Conservation (phyloP, 768 basidiomycete species). For the Hemileccinum rubropunctum region DNA sequence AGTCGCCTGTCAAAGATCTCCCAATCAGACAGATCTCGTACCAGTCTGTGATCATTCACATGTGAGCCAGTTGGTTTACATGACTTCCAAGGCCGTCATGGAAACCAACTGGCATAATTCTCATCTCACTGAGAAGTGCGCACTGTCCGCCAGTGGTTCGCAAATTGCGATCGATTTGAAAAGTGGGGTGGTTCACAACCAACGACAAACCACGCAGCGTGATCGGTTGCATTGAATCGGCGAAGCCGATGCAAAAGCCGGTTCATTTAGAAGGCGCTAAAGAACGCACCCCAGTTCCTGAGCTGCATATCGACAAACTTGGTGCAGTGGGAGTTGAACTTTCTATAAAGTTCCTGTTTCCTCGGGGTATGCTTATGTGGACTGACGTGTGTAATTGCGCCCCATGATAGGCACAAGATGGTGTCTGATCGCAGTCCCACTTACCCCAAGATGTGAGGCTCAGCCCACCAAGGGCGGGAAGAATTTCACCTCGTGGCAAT, state of each 20-base stretch:
- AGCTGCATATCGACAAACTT: slow-evolving; percentile 13
- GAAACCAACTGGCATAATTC: slow-evolving; percentile 14
- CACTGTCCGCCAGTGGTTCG: neutral
- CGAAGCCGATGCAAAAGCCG: slow-evolving; percentile 8
- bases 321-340: slow-evolving; percentile 10
- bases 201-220: neutral
- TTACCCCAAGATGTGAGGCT: slow-evolving; percentile 17
- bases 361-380: slow-evolving; percentile 7
- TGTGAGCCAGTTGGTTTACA: neutral
- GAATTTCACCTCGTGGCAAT: slow-evolving; percentile 7
- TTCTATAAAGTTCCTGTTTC: slow-evolving; percentile 10
- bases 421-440: neutral
- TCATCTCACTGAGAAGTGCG: neutral
- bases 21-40: neutral
- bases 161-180: slow-evolving; percentile 5
- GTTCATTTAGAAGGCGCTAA: slow-evolving; percentile 7
- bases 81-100: slow-evolving; percentile 7
- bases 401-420: slow-evolving; percentile 16
- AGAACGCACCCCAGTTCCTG: slow-evolving; percentile 31
- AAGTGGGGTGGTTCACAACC: neutral
- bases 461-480: slow-evolving; percentile 5
- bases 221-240: slow-evolving; percentile 8
- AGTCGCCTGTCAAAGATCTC: neutral
- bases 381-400: slow-evolving; percentile 5
- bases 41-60: neutral